These are phyloP conservation scores for Chaetoceros muelleri DNA, from an alignment of 108 stramenopile genomes.

Conservation along the genomic window DNA sequence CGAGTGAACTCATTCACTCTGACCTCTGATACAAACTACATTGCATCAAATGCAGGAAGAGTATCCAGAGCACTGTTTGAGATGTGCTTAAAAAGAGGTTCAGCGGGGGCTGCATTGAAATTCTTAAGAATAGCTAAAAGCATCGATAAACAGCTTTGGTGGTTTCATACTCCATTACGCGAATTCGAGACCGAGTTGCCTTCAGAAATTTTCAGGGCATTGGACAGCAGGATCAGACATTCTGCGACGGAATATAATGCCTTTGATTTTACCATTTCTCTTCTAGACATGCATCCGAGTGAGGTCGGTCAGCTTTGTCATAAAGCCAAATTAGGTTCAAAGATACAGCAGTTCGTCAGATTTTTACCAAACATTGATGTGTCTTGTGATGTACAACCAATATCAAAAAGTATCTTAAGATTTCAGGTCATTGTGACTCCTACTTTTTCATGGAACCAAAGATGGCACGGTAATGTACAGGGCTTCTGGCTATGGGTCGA, in stretches of 20 bases:
- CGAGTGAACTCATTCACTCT: conserved; percentile 84
- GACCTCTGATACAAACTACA: conserved; percentile 94
- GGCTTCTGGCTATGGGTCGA: conserved; percentile 97
- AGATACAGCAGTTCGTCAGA: conserved; percentile 56
- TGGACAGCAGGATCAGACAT: conserved; percentile 52
- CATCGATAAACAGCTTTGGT: conserved; percentile 91
- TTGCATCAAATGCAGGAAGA: conserved; percentile 93
- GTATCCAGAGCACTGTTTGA: conserved; percentile 96
- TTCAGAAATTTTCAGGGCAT: conserved; percentile 43
- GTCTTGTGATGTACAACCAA: conserved; percentile 77
- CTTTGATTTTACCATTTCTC: conserved; percentile 40
- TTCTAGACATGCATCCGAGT: conserved; percentile 87
- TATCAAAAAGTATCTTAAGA: conserved; percentile 78
- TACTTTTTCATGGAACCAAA: conserved; percentile 77
- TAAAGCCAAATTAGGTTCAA: conserved; percentile 35
- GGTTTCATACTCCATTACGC: conserved; percentile 90
- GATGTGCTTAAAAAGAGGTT: conserved; percentile 71
- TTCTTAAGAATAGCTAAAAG: conserved; percentile 87
- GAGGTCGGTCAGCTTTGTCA: conserved; percentile 88
- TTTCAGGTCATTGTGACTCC: conserved; percentile 64
- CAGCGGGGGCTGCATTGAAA: conserved; percentile 66
- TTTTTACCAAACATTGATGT: conserved; percentile 77
- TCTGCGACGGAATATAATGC: conserved; percentile 32
- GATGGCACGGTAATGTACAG: conserved; percentile 78
- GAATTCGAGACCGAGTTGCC: conserved; percentile 79